phyloP scores from a whole-genome alignment of 257 asterid genomes.

The Scutellaria minor region DNA sequence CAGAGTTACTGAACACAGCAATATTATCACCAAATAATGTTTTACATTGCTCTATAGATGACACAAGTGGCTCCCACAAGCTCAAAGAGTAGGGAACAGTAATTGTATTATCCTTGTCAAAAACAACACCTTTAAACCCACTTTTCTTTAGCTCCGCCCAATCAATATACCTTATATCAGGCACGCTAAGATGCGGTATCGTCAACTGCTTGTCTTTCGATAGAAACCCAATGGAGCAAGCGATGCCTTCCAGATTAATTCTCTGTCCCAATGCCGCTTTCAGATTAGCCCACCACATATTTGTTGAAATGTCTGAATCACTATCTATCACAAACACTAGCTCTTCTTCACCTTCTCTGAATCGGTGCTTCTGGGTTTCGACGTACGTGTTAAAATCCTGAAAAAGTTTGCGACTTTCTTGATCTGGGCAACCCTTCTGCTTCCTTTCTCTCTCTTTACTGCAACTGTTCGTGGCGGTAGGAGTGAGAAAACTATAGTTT shows the following conservation, averaged over 20 bases:
- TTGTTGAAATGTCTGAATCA: constrained; percentile 42
- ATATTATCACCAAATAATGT: constrained; percentile 64
- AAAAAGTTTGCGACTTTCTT: constrained; percentile 34
- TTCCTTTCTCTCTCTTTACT: constrained; percentile 50
- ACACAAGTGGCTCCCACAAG: constrained; percentile 76
- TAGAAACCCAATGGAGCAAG: constrained; percentile 58
- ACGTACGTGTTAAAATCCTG: constrained; percentile 39
- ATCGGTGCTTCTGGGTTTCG: constrained; percentile 36
- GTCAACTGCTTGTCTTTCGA: constrained; percentile 65
- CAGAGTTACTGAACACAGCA: constrained; percentile 88
- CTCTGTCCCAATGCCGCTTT: constrained; percentile 92
- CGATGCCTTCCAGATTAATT: constrained; percentile 73
- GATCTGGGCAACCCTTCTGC: constrained; percentile 35
- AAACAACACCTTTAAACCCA: constrained; percentile 87
- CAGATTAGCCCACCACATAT: constrained; percentile 79
- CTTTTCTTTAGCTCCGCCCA: constrained; percentile 81
- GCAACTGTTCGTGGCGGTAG: constrained; percentile 47
- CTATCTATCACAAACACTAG: constrained; percentile 23
- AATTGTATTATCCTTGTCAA: constrained; percentile 89
- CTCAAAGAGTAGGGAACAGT: constrained; percentile 83
- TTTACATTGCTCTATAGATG: constrained; percentile 70
- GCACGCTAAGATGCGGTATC: constrained; percentile 73
- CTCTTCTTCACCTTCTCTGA: constrained; percentile 24
- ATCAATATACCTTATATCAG: constrained; percentile 79
- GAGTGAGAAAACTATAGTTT: constrained; percentile 27